These are phyloP conservation scores for Trichocomaceae sp. DNA, from an alignment of 2,329 filamentous ascomycete species.

Conservation along the genomic window DNA sequence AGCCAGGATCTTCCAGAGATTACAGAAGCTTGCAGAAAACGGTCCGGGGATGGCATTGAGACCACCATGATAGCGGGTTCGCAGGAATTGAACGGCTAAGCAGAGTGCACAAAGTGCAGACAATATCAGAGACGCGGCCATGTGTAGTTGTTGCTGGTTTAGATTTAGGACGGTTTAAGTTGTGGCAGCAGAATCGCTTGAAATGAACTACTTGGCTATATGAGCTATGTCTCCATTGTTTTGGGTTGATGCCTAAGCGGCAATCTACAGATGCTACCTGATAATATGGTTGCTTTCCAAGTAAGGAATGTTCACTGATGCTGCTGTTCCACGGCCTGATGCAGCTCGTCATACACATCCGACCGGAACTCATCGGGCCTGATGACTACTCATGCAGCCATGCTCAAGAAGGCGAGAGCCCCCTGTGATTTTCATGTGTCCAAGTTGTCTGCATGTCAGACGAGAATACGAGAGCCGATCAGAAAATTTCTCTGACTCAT, in stretches of 20 bases:
- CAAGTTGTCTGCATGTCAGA: not conserved
- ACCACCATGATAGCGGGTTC: not conserved
- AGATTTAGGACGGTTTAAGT: not conserved
- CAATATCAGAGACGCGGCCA: not conserved
- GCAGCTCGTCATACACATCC: not conserved
- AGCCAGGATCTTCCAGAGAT: conserved; percentile 69
- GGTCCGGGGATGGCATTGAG: conserved; percentile 58
- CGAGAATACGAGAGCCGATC: not conserved
- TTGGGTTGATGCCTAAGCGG: not conserved
- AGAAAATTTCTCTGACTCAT: not conserved
- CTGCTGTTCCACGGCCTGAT: too few species aligned
- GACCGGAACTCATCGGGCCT: not conserved
- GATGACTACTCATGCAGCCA: not conserved
- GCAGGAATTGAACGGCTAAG: not conserved
- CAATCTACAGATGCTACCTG: not conserved
- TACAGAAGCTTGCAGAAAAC: conserved; percentile 58
- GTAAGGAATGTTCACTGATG: not conserved
- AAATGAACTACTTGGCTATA: not conserved
- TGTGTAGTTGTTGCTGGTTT: not conserved
- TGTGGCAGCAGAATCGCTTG: not conserved
- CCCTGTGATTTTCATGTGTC: too few species aligned
- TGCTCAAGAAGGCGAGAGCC: too few species aligned
- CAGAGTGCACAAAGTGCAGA: not conserved
- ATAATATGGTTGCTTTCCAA: not conserved
- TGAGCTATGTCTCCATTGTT: not conserved